Evolutionary conservation across 345 rosid genomes (phyloP).

Genomic region (Turnera subulata): DNA sequence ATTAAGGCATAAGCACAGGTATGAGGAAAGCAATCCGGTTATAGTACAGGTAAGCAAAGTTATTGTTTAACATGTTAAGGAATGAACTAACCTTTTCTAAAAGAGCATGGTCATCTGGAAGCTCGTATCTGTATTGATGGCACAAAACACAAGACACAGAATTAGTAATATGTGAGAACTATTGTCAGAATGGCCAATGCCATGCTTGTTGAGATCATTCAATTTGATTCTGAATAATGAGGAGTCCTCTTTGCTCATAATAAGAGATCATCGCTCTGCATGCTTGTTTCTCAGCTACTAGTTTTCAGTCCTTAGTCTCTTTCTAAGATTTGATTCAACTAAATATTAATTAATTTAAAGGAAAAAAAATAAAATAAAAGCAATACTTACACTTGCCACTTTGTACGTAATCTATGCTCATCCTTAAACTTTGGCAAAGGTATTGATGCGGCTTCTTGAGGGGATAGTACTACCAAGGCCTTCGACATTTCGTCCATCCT

Average conservation of each 20-base stretch:
- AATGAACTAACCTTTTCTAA: slow-evolving; percentile 63
- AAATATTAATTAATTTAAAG: no score
- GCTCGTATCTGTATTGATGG: slow-evolving; percentile 70
- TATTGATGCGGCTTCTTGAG: no score
- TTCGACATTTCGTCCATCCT: slow-evolving; percentile 68
- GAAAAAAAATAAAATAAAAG: no score
- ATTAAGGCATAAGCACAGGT: background rate
- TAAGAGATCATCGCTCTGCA: slow-evolving; percentile 58
- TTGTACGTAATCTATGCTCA: no score
- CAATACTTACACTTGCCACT: no score
- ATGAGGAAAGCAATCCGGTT: background rate
- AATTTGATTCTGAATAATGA: slow-evolving; percentile 9
- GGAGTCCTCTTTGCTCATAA: background rate
- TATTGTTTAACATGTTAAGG: no score
- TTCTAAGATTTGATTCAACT: no score
- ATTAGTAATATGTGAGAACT: no score
- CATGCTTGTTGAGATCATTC: no score
- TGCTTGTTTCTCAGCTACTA: slow-evolving; percentile 92
- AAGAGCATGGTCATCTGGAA: slow-evolving; percentile 84
- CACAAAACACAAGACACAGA: slow-evolving; percentile 6
- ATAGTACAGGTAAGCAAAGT: slow-evolving; percentile 10
- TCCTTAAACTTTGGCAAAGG: no score
- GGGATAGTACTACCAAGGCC: slow-evolving; percentile 80
- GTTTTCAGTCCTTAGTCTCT: slow-evolving; percentile 54
- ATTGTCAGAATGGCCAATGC: no score